phyloP scores from a whole-genome alignment of 108 stramenopile genomes.

The Skeletonema potamos region DNA sequence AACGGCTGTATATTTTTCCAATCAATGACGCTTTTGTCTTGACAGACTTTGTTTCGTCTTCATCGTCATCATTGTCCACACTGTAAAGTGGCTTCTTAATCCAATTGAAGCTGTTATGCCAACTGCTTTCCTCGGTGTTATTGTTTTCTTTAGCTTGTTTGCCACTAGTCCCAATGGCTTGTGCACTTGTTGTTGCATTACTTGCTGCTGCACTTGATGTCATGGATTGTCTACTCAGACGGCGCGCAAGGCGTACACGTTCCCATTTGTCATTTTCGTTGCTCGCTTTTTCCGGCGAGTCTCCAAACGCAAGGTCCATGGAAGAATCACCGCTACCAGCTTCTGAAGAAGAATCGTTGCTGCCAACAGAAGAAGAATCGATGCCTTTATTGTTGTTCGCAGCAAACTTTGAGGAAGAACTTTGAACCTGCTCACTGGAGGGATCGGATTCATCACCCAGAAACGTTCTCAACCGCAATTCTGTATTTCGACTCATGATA shows the following conservation, averaged over 20 bases:
- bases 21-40: background rate
- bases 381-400: too few relatives aligned
- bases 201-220: background rate
- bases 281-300: background rate
- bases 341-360: background rate
- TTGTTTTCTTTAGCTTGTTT: background rate
- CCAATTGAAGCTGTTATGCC: background rate
- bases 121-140: background rate
- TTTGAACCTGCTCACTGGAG: background rate
- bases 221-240: background rate
- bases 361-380: background rate
- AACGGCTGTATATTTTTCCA: background rate
- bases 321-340: background rate
- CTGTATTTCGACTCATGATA: conserved; percentile 15
- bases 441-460: background rate
- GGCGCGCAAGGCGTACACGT: background rate
- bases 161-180: background rate
- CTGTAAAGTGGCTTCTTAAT: background rate
- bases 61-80: background rate
- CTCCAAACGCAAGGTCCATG: background rate
- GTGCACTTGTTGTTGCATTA: background rate
- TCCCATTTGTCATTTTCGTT: background rate
- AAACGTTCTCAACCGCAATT: background rate
- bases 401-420: background rate
- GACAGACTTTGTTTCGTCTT: background rate